phyloP scores from a whole-genome alignment of 2,329 filamentous ascomycete genomes.

The Aspergillus quadricinctus region DNA sequence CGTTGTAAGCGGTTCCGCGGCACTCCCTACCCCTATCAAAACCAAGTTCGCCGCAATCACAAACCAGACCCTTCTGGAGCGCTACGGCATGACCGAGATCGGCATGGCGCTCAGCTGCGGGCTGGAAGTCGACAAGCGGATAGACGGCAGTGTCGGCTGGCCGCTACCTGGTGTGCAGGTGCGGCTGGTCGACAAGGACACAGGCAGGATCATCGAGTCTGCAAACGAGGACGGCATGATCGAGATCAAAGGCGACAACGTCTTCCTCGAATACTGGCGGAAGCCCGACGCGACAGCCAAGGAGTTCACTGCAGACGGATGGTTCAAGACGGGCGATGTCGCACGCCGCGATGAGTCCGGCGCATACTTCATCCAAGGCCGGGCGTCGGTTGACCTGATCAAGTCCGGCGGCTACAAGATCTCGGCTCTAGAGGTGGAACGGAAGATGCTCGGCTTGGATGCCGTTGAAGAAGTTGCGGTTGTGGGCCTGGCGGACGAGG shows the following conservation, averaged over 20 bases:
- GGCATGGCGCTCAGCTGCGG: conserved; percentile 47
- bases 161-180: conserved; percentile 46
- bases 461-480: conserved; percentile 51
- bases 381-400: conserved; percentile 51
- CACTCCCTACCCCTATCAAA: conserved; percentile 40
- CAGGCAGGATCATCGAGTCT: conserved; percentile 26
- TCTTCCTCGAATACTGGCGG: conserved; percentile 43
- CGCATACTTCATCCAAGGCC: conserved; percentile 52
- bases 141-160: conserved; percentile 49
- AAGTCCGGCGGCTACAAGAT: conserved; percentile 56
- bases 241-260: conserved; percentile 39
- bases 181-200: conserved; percentile 41
- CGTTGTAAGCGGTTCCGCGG: conserved; percentile 41
- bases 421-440: conserved; percentile 52
- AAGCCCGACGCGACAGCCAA: conserved; percentile 43
- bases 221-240: conserved; percentile 41
- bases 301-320: conserved; percentile 46
- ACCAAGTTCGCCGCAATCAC: conserved; percentile 39
- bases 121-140: conserved; percentile 34
- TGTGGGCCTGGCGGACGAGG: conserved; percentile 50
- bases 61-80: conserved; percentile 42
- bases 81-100: conserved; percentile 51
- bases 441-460: conserved; percentile 48
- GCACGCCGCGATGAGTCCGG: conserved; percentile 32
- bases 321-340: conserved; percentile 49